Evolutionary conservation across 306 rosid genomes (phyloP).

Genomic region (Adenanthera pavonina): DNA sequence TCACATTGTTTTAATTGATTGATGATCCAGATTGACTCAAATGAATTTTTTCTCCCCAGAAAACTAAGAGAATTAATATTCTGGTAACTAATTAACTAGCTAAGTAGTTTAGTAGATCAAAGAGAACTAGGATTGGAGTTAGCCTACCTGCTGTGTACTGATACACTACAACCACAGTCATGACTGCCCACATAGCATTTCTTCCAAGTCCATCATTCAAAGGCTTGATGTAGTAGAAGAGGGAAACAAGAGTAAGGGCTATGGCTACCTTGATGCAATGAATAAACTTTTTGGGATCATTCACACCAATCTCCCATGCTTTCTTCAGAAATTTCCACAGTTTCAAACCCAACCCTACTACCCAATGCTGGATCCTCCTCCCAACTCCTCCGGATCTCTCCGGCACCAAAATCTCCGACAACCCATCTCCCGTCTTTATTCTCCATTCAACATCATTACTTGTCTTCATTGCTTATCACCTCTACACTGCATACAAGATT

Average conservation of each 20-base stretch:
- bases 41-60: too few relatives aligned
- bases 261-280: constrained; percentile 80
- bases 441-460: constrained; percentile 68
- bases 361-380: constrained; percentile 29
- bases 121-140: neutral
- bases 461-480: constrained; percentile 14
- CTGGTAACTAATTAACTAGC: neutral
- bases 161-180: constrained; percentile 72
- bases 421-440: constrained; percentile 52
- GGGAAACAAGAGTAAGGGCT: constrained; percentile 79
- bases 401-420: constrained; percentile 36
- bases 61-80: too few relatives aligned
- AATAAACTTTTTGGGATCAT: constrained; percentile 81
- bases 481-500: neutral
- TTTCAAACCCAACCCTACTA: constrained; percentile 50
- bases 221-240: constrained; percentile 81
- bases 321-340: constrained; percentile 54
- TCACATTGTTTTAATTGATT: too few relatives aligned
- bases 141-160: constrained; percentile 61
- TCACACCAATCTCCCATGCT: constrained; percentile 75
- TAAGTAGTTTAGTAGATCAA: too few relatives aligned
- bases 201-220: constrained; percentile 68
- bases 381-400: constrained; percentile 7
- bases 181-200: constrained; percentile 71
- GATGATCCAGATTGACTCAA: too few relatives aligned